Evolutionary conservation across 2,329 filamentous ascomycete species (phyloP), one percentile per base, ranked within the genome.

Genomic region (Talaromyces sp.): DNA sequence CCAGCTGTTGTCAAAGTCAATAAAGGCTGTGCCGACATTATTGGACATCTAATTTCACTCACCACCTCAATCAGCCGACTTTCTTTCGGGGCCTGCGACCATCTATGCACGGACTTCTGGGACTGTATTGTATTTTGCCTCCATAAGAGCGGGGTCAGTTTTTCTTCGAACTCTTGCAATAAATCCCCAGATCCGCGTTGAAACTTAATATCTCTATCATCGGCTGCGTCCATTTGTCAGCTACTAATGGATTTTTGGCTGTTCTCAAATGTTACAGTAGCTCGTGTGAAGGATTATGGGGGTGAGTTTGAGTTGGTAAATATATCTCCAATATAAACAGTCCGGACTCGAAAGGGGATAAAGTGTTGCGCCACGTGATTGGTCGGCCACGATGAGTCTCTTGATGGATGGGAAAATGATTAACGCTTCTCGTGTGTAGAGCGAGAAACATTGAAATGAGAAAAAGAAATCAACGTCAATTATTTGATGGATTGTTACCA

Each of bases 1-100:
- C 93, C 59, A 99, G 86, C 81, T 37, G 61, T 59, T 56, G 49
- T 25, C 13, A 49, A n/a, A 39, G 47, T 33, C 56, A 63, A 27
- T 17, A 19, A 62, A 25, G 9, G 27, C 62, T 33, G 15, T 17
- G 22, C 5, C 37, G 37, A 13, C 19, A 31, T 41, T 25, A 17
- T 47, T 15, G 10, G 67, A 69, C 54, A 73, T 68, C 64, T 1
- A 2, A 5, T 5, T 22, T 19, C 5, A 66, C 78, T 73, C 76
- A 80, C 78, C 67, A 80, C 74, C 31, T 69, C 68, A 60, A 79
- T 75, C 25, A 80, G 72, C 66, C 72, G 78, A 67, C 78, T 73
- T 60, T 77, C 76, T 69, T 77, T 79, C 11, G 70, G 70, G 52
- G 69, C 69, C 62, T 73, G 75, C 22, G 73, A 75, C 77, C 78